These are phyloP conservation scores for Rehmannia glutinosa DNA, from an alignment of 257 asterid species.

Conservation along the genomic window DNA sequence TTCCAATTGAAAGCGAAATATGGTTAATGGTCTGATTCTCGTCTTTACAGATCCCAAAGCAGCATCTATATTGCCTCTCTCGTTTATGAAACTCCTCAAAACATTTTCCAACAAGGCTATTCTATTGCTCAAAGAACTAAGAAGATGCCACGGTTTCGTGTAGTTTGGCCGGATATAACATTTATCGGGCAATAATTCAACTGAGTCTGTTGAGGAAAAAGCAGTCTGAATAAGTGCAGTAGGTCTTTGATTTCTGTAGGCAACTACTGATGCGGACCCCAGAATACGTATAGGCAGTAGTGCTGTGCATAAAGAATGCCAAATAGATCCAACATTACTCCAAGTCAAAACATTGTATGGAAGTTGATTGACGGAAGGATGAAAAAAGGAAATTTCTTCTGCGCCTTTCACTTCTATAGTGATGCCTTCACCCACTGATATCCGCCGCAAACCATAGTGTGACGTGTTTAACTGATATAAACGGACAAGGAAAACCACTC, in stretches of 20 bases:
- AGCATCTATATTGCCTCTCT: constrained; percentile 16
- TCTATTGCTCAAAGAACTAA: constrained; percentile 31
- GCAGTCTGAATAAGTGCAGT: constrained; percentile 33
- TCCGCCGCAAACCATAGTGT: constrained; percentile 50
- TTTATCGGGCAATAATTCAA: constrained; percentile 56
- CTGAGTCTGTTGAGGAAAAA: constrained; percentile 30
- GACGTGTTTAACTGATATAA: constrained; percentile 49
- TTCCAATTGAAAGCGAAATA: constrained; percentile 67
- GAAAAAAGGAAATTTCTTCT: constrained; percentile 51
- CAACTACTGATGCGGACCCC: constrained; percentile 63
- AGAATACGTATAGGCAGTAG: constrained; percentile 40
- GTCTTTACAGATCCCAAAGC: constrained; percentile 38
- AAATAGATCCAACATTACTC: constrained; percentile 20
- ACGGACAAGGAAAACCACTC: constrained; percentile 1
- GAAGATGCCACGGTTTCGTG: constrained; percentile 27
- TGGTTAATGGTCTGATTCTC: constrained; percentile 40
- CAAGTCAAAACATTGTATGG: constrained; percentile 25
- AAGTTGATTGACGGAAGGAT: constrained; percentile 28
- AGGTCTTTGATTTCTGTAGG: constrained; percentile 52
- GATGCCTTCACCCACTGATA: constrained; percentile 74
- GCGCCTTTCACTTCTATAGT: constrained; percentile 65
- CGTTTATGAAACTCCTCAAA: constrained; percentile 30
- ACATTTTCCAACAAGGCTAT: constrained; percentile 41
- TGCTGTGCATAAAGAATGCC: constrained; percentile 45
- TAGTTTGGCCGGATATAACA: constrained; percentile 40